Percentiles rank a stretch among this genome's conserved stretches.
phyloP scores from a whole-genome alignment of 768 basidiomycete genomes.

The Butyriboletus loyo region DNA sequence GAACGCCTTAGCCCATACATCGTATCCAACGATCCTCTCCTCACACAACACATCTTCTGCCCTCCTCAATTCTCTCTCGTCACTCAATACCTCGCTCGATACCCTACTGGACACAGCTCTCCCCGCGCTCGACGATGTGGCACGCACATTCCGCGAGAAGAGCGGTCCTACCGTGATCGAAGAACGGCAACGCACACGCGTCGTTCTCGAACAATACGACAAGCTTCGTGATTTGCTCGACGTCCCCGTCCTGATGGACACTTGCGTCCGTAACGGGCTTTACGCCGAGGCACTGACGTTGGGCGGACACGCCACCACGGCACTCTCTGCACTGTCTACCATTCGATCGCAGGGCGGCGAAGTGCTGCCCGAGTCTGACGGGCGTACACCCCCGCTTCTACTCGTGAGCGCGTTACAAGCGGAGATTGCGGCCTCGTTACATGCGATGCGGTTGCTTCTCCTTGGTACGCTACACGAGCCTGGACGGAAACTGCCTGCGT shows the following conservation, averaged over 20 bases:
- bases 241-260: slow-evolving; percentile 85
- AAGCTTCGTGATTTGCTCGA: slow-evolving; percentile 91
- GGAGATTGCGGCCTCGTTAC: slow-evolving; percentile 64
- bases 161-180: slow-evolving; percentile 68
- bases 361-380: slow-evolving; percentile 49
- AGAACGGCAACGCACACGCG: slow-evolving; percentile 69
- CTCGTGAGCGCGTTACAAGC: slow-evolving; percentile 51
- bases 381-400: slow-evolving; percentile 16
- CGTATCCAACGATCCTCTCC: slow-evolving; percentile 90
- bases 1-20: slow-evolving; percentile 85
- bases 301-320: slow-evolving; percentile 61
- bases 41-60: slow-evolving; percentile 77
- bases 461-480: slow-evolving; percentile 78
- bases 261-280: slow-evolving; percentile 89
- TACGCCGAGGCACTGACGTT: slow-evolving; percentile 91
- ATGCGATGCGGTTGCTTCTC: slow-evolving; percentile 71
- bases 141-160: slow-evolving; percentile 66
- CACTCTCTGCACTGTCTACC: slow-evolving; percentile 40
- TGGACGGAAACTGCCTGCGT: slow-evolving; percentile 76
- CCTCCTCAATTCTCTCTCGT: slow-evolving; percentile 66
- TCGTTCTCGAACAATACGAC: slow-evolving; percentile 93
- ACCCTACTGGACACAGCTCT: slow-evolving; percentile 63
- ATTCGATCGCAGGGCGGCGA: slow-evolving; percentile 34
- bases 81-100: slow-evolving; percentile 72
- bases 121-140: slow-evolving; percentile 72